phyloP scores from a whole-genome alignment of 345 rosid species.

The Acer campestre region DNA sequence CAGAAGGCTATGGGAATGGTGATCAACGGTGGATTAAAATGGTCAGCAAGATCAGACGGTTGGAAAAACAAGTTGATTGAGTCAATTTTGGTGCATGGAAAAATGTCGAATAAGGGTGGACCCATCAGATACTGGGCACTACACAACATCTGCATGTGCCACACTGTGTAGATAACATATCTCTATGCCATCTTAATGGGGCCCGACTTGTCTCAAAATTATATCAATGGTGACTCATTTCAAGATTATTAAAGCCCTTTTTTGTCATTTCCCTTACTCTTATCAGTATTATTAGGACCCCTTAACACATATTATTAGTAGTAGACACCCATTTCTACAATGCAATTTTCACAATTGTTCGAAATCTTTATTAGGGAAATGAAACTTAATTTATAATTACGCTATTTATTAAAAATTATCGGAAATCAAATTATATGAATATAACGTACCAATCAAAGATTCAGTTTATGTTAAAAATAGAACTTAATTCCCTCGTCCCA shows the following conservation, averaged over 20 bases:
- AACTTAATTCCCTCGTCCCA: too few relatives aligned
- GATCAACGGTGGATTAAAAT: constrained; percentile 5
- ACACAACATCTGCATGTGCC: constrained; percentile 44
- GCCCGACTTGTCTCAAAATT: constrained; percentile 32
- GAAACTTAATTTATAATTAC: too few relatives aligned
- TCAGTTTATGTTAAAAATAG: too few relatives aligned
- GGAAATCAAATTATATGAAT: too few relatives aligned
- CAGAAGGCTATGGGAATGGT: background rate
- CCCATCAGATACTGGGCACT: constrained; percentile 21
- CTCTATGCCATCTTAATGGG: constrained; percentile 52
- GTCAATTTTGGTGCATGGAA: constrained; percentile 18
- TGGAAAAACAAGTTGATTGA: background rate
- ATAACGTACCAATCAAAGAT: too few relatives aligned
- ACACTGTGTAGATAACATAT: constrained; percentile 30
- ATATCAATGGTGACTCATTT: constrained; percentile 20
- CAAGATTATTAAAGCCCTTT: constrained; percentile 19
- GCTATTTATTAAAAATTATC: too few relatives aligned
- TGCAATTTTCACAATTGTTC: background rate
- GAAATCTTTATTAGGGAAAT: too few relatives aligned
- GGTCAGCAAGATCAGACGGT: constrained; percentile 22
- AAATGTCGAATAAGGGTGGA: constrained; percentile 21
- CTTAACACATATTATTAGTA: background rate
- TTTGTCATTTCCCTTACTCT: constrained; percentile 16
- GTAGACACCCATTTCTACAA: too few relatives aligned
- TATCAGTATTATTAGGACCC: background rate